These are phyloP conservation scores for Leishmania braziliensis DNA, from an alignment of 208 protist genomes.

Conservation along the genomic window DNA sequence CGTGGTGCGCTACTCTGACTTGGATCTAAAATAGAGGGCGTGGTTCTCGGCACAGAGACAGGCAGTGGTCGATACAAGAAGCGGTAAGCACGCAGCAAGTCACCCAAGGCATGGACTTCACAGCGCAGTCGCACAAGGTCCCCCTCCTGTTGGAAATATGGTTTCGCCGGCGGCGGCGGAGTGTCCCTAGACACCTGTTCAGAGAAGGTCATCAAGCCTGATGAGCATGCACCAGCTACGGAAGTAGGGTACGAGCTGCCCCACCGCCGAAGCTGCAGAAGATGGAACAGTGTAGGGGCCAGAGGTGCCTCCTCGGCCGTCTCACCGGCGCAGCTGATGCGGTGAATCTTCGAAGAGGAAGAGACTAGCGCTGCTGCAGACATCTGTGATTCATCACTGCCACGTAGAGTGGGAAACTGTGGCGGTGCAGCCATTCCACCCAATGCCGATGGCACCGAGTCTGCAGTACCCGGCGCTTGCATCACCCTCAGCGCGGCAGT, in stretches of 20 bases:
- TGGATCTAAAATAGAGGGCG: background rate
- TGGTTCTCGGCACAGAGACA: background rate
- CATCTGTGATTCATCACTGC: background rate
- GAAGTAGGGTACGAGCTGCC: background rate
- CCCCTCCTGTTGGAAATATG: background rate
- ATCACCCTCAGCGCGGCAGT: background rate
- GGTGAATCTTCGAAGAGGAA: background rate
- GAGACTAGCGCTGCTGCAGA: background rate
- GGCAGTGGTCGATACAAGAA: background rate
- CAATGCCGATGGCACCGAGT: background rate
- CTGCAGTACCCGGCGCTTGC: background rate
- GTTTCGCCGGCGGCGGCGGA: background rate
- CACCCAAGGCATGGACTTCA: constrained; percentile 13
- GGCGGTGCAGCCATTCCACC: background rate
- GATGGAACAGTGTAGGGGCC: constrained; percentile 9
- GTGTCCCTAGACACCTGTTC: background rate
- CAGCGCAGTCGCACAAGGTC: background rate
- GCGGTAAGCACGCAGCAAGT: constrained; percentile 13
- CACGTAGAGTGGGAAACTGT: background rate
- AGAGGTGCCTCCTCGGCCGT: background rate
- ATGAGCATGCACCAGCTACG: background rate
- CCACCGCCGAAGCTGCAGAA: constrained; percentile 24
- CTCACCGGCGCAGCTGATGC: background rate
- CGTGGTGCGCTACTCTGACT: background rate
- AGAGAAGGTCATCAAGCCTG: background rate